Percentiles rank a stretch among this genome's conserved stretches.
phyloP scores from a whole-genome alignment of 108 stramenopile genomes.

The Cylindrotheca fusiformis region DNA sequence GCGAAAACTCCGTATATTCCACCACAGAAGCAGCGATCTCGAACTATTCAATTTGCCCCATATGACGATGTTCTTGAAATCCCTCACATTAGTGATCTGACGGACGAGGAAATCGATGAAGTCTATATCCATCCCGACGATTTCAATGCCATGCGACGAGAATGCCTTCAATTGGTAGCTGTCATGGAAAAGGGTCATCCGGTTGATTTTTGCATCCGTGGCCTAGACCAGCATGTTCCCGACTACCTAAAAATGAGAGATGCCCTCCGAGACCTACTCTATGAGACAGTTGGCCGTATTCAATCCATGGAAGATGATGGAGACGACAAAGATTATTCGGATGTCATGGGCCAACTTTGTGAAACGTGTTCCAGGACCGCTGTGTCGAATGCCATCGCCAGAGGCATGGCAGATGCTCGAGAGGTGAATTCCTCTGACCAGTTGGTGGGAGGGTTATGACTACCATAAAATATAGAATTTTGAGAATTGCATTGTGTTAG shows the following conservation, averaged over 20 bases:
- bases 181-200: too few species aligned
- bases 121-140: constrained; percentile 3
- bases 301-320: neutral
- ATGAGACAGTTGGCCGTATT: neutral
- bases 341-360: neutral
- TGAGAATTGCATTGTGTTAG: too few species aligned
- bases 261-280: neutral
- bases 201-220: neutral
- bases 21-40: neutral
- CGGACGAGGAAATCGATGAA: constrained; percentile 4
- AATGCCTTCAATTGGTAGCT: too few species aligned
- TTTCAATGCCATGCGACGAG: constrained; percentile 1
- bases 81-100: constrained; percentile 14
- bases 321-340: neutral
- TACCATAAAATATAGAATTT: too few species aligned
- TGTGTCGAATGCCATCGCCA: neutral
- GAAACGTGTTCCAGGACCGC: neutral
- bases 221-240: neutral
- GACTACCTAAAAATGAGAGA: neutral
- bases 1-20: neutral
- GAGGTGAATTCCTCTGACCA: too few species aligned
- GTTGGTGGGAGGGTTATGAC: too few species aligned
- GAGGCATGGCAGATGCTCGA: neutral
- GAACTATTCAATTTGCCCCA: constrained; percentile 5
- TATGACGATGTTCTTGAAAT: constrained; percentile 9